Conservation (phyloP, 2,329 filamentous ascomycete species). For the Colletotrichum tamarilloi region DNA sequence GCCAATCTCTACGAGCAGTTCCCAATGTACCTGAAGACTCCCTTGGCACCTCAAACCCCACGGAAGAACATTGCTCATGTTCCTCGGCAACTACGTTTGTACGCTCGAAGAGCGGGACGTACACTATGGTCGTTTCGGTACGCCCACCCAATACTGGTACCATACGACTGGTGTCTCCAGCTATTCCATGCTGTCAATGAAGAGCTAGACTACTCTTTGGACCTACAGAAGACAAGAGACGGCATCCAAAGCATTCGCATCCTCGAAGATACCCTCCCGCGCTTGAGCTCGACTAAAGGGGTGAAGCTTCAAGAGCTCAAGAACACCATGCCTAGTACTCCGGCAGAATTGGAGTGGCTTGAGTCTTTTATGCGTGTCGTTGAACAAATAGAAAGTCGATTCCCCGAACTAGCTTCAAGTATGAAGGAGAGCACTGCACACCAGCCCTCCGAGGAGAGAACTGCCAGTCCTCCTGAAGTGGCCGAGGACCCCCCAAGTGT, state of each 20-base stretch:
- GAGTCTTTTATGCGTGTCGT: constrained; percentile 2
- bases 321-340: background rate
- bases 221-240: background rate
- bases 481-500: background rate
- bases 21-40: background rate
- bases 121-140: background rate
- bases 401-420: background rate
- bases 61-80: background rate
- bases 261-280: background rate
- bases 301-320: background rate
- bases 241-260: background rate
- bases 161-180: background rate
- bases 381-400: background rate
- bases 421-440: background rate
- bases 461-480: background rate
- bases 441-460: background rate
- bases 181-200: background rate
- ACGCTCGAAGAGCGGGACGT: background rate
- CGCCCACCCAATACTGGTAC: background rate
- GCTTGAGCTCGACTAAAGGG: background rate
- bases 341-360: background rate
- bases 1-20: constrained; percentile 1
- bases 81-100: background rate
- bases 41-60: background rate
- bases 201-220: background rate